Conservation (phyloP, 2,329 filamentous ascomycete species). For the Alternaria brassicae region DNA sequence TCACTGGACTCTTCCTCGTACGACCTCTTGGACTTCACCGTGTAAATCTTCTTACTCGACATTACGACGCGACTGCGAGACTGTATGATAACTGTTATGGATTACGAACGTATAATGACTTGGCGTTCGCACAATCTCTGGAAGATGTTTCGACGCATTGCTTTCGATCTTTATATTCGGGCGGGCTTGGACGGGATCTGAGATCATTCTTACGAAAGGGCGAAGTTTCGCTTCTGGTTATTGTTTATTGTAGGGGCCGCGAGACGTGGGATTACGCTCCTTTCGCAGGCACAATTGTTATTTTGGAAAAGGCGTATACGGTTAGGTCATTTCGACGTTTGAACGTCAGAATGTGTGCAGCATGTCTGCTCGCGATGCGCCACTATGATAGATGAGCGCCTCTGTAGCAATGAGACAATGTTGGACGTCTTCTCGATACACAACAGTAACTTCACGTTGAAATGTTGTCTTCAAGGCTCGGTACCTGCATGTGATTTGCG, state of each 20-base stretch:
- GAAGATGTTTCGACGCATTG: conserved; percentile 17
- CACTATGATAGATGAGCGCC: conserved; percentile 9
- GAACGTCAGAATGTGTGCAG: conserved; percentile 11
- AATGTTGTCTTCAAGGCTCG: background rate
- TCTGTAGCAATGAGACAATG: conserved; percentile 16
- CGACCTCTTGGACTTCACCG: conserved; percentile 47
- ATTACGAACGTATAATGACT: conserved; percentile 21
- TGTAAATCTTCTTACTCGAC: conserved; percentile 25
- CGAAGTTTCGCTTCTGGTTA: conserved; percentile 22
- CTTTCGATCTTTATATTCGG: conserved; percentile 7
- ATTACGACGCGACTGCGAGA: conserved; percentile 13
- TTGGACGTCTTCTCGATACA: conserved; percentile 8
- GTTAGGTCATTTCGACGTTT: conserved; percentile 10
- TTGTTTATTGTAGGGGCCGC: conserved; percentile 20
- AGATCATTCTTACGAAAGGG: conserved; percentile 16
- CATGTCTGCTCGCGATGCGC: conserved; percentile 14
- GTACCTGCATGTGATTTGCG: background rate
- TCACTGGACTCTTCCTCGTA: conserved; percentile 39
- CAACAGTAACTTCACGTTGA: background rate
- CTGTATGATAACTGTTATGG: conserved; percentile 39
- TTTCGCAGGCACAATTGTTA: conserved; percentile 19
- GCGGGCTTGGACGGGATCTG: conserved; percentile 7
- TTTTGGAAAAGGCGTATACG: conserved; percentile 12
- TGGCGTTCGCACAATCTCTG: conserved; percentile 17
- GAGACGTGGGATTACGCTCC: conserved; percentile 20